Base-by-base conservation (phyloP, 768 basidiomycete species). In the Macrocybe gigantea region DNA sequence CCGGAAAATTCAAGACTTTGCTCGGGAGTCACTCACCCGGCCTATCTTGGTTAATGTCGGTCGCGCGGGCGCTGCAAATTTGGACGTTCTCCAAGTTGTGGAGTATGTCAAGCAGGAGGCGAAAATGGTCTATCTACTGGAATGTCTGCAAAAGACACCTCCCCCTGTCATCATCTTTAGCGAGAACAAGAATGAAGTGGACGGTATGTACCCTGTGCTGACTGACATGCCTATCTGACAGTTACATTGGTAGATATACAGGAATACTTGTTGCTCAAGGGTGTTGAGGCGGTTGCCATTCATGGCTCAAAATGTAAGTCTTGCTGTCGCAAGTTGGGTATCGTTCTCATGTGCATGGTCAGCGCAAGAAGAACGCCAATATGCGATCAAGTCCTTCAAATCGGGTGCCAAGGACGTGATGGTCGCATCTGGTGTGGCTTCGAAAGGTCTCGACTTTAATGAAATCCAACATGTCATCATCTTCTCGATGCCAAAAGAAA, bases 161-260 rank as follows among this genome's bases (percentile, higher is more conserved):
- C 96, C 96, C 6, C 96, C 96, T 1, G 93, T 95, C 42, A 96
- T 98, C 66, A 80, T 98, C 49, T 99, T 99, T 65, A 93, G 88
- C 54, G 96, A 99, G 63, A 98, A 95, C 71, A 99, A 99, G 75
- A 98, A 99, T 61, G 96, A 99, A 64, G 96, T 99, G n/a, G 96
- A 99, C 60, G 94, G 93, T 93, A 54, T 57, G 79, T 52, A 29
- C 33, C 45, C 9, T 13, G 15, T 5, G 14, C 7, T 35, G 49
- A 39, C 6, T 43, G 36, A 41, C 33, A 46, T 44, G 33, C 35
- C 10, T 40, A 48, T 50, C 41, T 48, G n/a, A 45, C 34, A 13
- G 6, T 15, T 45, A 47, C 33, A 10, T 39, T 9, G n/a, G 5
- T 56, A 95, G 95, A 99, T 64, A 99, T 99, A 38, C 96, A 99